Base-by-base conservation (phyloP, 2,329 filamentous ascomycete genomes). In the Xylaria sp. region DNA sequence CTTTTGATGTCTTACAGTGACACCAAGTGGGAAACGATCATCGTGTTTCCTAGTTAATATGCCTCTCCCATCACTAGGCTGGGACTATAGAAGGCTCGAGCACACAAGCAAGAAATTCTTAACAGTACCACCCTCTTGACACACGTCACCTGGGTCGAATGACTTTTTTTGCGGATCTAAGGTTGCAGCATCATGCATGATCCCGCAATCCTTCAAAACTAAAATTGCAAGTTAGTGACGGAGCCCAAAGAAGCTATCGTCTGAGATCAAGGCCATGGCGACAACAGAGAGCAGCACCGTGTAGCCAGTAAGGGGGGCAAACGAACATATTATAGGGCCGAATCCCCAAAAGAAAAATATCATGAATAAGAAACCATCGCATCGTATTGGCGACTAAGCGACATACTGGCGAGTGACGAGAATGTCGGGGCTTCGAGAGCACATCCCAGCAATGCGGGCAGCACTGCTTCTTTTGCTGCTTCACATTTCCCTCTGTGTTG, bases 401-500 rank as follows among this genome's bases (percentile, higher is more conserved):
- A 42, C 26, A 13, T n/a, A 4, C 46, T 56, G 48, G 31, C 38
- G 46, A 53, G 31, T 13, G 20, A n/a, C 28, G 6, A 70, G 58
- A 44, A 76, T 74, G 72, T n/a, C 69, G n/a, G 70, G 62, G 60
- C 26, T 57, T 63, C 69, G 56, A 64, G 40, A 59, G 28, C 46
- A n/a, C 33, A 48, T 28, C 28, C 38, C 17, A 44, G 36, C 57
- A 36, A 62, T 65, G 65, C 46, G 61, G 46, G 54, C 44, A 36
- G 46, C 57, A 53, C 44, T 73, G 33, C 38, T 75, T 49, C 60
- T 68, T 44, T 70, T 71, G 40, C 64, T 67, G 49, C 33, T 71
- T 49, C 46, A 71, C 58, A 67, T 72, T 51, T 66, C 66, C 17
- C 69, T 74, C 23, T 70, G 70, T 31, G 49, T 59, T 28, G 76